Evolutionary conservation across 2,329 filamentous ascomycete species (phyloP), one percentile per base, ranked within the genome.

Genomic region (Apiospora arundinis): DNA sequence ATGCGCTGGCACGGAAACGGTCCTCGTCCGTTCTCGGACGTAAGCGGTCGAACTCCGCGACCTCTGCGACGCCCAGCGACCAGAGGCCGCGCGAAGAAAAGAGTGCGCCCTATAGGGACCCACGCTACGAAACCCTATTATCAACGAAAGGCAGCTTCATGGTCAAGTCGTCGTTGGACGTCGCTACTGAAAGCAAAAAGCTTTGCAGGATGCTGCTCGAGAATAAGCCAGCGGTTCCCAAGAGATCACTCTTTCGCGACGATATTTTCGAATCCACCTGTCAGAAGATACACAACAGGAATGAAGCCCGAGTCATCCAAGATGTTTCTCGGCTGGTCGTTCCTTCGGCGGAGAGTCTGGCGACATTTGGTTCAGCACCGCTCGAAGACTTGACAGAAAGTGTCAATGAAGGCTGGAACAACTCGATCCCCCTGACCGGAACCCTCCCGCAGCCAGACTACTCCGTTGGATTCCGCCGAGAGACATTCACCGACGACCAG

Each of bases 401-500:
- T 72, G 77, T 82, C 46, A 84, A 85, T 73, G 79, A 85, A 76
- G 77, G 77, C 70, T 86, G 83, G 83, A 80, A 80, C 69, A 82
- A 81, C 72, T 80, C 80, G 7, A 77, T 83, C 46, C 79, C 83
- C 8, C 49, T 86, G 0, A 78, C 73, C 37, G 75, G 76, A 1
- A 73, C 80, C 67, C 79, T 79, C 68, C 84, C 82, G 12, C 83
- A 86, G 75, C 84, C 83, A 1, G 82, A 85, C 74, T 86, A 84
- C 73, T 79, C 81, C 40, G 78, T 85, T 6, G 83, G 82, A 42
- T 86, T 86, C 73, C 76, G 67, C 63, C 77, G 80, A 28, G 74
- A 79, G 7, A 82, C 82, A 69, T 87, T 88, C 72, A 85, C 80
- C 1, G 70, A 81, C 0, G 78, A 82, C 14, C 83, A 86, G 75